Base-by-base conservation (phyloP, 345 rosid species). In the Salix dunnii region DNA sequence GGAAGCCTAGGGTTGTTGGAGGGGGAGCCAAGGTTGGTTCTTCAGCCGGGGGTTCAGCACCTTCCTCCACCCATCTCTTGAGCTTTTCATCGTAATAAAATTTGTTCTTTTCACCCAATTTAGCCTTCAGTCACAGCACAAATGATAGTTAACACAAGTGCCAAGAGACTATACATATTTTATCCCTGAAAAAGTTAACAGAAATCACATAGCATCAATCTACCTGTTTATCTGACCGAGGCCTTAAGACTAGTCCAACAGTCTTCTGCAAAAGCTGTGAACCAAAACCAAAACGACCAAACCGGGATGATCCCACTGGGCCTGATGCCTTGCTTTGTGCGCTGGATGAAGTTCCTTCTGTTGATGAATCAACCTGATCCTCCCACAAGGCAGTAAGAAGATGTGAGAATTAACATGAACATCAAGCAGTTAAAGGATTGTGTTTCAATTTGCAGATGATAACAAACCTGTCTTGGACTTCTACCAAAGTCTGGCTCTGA, bases 61-160 rank as follows among this genome's bases (percentile, higher is more conserved):
- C 99, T 87, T 87, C 97, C 87, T 96, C 97, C 71, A 94, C 94
- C 99, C 99, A 94, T 89, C 94, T 90, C 89, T 94, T 96, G 31
- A 90, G 94, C 72, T 94, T 94, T 76, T 92, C 98, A 65, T 96
- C 98, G 63, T 89, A 96, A 66, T 94, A 90, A 78, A 96, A 96
- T 78, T 90, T 91, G 82, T 96, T 96, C 80, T 77, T 89, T 30
- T 87, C 96, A 17, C 99, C 99, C 86, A 96, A 74, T 82, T 96
- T 96, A 68, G 99, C 99, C 99, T 96, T 82, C 82, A 87, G 67
- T 28, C 30, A 62, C 40, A 58, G 27, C 49, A 62, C 68, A 83
- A 80, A 11, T 49, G 71, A 77, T 72, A 81, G 77, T 58, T 72
- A 51, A 67, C 46, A 38, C 23, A n/a, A 12, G 18, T 36, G 43